phyloP scores from a whole-genome alignment of 306 rosid species.

The Cucurbita pepo region DNA sequence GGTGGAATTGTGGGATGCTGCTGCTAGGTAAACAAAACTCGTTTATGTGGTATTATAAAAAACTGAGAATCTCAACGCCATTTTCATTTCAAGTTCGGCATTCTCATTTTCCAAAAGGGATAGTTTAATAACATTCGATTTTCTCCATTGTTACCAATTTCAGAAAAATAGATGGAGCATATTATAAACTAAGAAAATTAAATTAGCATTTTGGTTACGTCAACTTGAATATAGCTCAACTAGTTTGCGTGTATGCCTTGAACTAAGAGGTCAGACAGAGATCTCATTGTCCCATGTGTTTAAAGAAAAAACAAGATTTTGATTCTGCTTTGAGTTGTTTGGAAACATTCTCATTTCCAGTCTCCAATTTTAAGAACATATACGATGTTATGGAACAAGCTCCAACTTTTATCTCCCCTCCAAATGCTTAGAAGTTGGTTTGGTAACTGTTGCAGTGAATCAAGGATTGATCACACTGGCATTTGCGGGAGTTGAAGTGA shows the following conservation, averaged over 20 bases:
- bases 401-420: too few relatives aligned
- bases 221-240: not conserved
- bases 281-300: not conserved
- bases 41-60: not conserved
- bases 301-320: not conserved
- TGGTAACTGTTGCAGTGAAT: slow-evolving; percentile 24
- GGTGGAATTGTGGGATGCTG: slow-evolving; percentile 41
- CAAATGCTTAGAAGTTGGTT: not conserved
- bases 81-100: not conserved
- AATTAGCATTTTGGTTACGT: not conserved
- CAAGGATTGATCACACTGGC: slow-evolving; percentile 44
- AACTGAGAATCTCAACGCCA: not conserved
- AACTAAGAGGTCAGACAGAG: not conserved
- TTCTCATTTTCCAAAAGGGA: not conserved
- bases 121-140: not conserved
- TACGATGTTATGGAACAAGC: not conserved
- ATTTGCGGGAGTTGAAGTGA: slow-evolving; percentile 49
- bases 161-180: not conserved
- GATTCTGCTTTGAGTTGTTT: not conserved
- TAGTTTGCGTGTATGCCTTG: not conserved
- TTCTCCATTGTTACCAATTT: not conserved
- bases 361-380: not conserved
- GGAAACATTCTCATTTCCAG: not conserved
- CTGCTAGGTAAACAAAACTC: slow-evolving; percentile 24
- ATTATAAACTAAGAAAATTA: not conserved